Conservation (phyloP, 495 filamentous ascomycete genomes). For the Talaromyces wortmannii region DNA sequence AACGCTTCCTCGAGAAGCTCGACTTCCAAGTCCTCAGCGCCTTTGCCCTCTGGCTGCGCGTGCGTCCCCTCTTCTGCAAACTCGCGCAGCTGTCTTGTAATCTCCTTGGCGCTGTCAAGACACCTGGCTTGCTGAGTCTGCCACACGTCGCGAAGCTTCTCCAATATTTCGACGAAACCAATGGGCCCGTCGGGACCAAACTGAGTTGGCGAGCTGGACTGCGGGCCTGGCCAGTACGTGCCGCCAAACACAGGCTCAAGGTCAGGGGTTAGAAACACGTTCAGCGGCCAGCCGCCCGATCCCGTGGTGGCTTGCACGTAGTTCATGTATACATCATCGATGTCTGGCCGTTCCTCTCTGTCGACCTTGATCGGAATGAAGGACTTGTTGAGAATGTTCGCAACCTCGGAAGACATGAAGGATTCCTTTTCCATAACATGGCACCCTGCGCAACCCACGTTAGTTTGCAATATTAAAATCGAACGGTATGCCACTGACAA, state of each 20-base stretch:
- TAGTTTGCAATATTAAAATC: not conserved
- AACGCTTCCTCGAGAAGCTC: constrained; percentile 90
- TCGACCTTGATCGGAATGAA: constrained; percentile 95
- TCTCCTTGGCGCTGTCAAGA: constrained; percentile 72
- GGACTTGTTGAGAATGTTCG: constrained; percentile 71
- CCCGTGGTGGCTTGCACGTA: constrained; percentile 92
- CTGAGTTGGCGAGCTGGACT: constrained; percentile 30
- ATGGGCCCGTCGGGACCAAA: constrained; percentile 46
- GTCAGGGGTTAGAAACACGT: constrained; percentile 91
- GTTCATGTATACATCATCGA: constrained; percentile 97
- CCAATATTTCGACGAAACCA: constrained; percentile 72
- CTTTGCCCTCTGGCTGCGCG: constrained; percentile 40
- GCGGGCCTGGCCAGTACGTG: constrained; percentile 90
- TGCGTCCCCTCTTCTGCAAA: constrained; percentile 85
- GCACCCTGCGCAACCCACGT: constrained; percentile 49
- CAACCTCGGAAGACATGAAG: constrained; percentile 77
- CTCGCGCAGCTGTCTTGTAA: constrained; percentile 70
- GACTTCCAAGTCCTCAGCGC: constrained; percentile 66
- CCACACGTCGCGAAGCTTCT: constrained; percentile 80
- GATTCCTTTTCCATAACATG: constrained; percentile 94
- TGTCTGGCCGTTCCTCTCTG: constrained; percentile 88
- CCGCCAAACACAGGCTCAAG: constrained; percentile 93
- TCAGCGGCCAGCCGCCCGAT: constrained; percentile 92
- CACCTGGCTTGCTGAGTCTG: constrained; percentile 74
- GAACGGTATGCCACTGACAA: constrained; percentile 47